A percentile compares a stretch with the other conserved stretches of the same genome.
phyloP scores from a whole-genome alignment of 768 basidiomycete species.

The Hygrophorus russula region DNA sequence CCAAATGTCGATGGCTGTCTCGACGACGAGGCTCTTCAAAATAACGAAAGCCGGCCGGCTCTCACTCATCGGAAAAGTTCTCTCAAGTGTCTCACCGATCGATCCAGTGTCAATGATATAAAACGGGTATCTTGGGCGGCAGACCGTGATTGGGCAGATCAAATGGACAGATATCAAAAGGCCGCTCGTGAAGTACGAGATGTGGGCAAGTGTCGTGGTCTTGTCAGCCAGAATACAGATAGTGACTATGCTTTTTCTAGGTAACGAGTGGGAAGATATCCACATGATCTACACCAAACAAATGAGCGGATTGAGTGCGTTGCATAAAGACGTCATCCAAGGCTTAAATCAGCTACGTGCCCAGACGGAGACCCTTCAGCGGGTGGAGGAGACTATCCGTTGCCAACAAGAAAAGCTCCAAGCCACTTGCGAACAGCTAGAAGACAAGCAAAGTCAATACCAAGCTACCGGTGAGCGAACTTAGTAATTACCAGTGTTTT shows the following conservation, averaged over 20 bases:
- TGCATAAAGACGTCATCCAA: slow-evolving; percentile 44
- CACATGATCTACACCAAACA: slow-evolving; percentile 39
- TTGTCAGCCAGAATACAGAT: slow-evolving; percentile 10
- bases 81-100: slow-evolving; percentile 34
- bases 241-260: too few species aligned
- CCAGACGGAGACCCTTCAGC: slow-evolving; percentile 32
- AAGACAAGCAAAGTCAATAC: slow-evolving; percentile 28
- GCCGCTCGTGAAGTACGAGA: slow-evolving; percentile 28
- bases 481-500: too few species aligned
- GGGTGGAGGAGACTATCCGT: slow-evolving; percentile 30
- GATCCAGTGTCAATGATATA: slow-evolving; percentile 39
- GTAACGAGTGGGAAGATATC: too few species aligned
- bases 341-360: slow-evolving; percentile 29
- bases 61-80: slow-evolving; percentile 47
- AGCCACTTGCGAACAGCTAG: slow-evolving; percentile 29
- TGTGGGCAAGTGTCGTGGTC: slow-evolving; percentile 18
- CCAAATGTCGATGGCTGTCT: too few species aligned
- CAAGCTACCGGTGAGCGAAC: slow-evolving; percentile 29
- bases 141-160: slow-evolving; percentile 46
- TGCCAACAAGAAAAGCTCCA: slow-evolving; percentile 27
- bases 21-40: neutral
- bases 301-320: slow-evolving; percentile 42
- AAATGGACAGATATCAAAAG: slow-evolving; percentile 36
- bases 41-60: slow-evolving; percentile 4
- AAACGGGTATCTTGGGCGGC: slow-evolving; percentile 75